Evolutionary conservation across 805 yeast genomes (phyloP).

Genomic region (Candida maltosa): DNA sequence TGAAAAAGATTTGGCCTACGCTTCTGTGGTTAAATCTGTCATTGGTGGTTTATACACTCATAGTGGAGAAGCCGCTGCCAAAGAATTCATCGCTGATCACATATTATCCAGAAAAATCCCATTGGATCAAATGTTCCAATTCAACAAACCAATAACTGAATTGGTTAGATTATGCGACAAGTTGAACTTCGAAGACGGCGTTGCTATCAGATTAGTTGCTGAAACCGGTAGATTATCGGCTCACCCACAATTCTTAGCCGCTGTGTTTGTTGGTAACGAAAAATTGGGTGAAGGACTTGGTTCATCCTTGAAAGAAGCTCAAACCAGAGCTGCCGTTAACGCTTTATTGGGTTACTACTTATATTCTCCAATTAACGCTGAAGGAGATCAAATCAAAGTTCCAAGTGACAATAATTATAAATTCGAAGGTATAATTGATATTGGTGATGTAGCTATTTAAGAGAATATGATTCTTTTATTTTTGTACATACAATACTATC

Average conservation of each 20-base stretch:
- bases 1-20: constrained; percentile 46
- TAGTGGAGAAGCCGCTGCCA: constrained; percentile 61
- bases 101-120: constrained; percentile 82
- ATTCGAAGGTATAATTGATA: constrained; percentile 39
- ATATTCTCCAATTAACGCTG: constrained; percentile 67
- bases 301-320: constrained; percentile 83
- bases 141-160: constrained; percentile 84
- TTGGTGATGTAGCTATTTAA: constrained; percentile 43
- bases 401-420: constrained; percentile 56
- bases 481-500: no score
- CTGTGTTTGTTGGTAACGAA: constrained; percentile 79
- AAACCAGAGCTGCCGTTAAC: constrained; percentile 86
- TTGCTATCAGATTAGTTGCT: constrained; percentile 72
- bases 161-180: constrained; percentile 73
- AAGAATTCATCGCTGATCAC: constrained; percentile 67
- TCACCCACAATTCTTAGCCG: constrained; percentile 85
- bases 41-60: constrained; percentile 81
- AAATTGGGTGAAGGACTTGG: constrained; percentile 95
- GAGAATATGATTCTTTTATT: no score
- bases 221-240: constrained; percentile 89
- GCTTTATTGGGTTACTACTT: constrained; percentile 91
- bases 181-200: constrained; percentile 70
- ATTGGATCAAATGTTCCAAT: constrained; percentile 68
- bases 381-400: constrained; percentile 40
- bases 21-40: constrained; percentile 76